phyloP scores from a whole-genome alignment of 1,139 yeast species.

The Geotrichum cucujoidarum region DNA sequence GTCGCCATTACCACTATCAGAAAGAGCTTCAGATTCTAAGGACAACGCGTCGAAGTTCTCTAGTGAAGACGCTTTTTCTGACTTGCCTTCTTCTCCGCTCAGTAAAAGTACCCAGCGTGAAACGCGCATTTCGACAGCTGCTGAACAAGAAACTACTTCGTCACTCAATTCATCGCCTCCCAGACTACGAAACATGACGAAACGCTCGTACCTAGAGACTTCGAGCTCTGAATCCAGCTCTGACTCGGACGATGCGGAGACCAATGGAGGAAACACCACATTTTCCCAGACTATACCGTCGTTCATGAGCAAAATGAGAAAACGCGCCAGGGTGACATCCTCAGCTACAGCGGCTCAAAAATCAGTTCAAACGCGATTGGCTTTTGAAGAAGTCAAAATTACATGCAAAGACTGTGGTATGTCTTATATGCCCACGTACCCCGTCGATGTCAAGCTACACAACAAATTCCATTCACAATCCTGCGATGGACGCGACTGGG shows the following conservation, averaged over 20 bases:
- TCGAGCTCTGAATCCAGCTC: neutral
- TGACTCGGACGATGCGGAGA: neutral
- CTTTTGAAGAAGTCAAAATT: slow-evolving; percentile 33
- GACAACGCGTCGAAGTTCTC: neutral
- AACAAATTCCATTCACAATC: slow-evolving; percentile 41
- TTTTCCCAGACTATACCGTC: neutral
- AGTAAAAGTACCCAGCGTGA: neutral
- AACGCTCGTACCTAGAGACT: neutral
- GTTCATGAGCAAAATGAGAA: slow-evolving; percentile 1
- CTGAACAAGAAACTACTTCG: neutral
- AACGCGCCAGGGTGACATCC: slow-evolving; percentile 4
- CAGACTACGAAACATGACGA: neutral
- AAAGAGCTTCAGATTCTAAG: neutral
- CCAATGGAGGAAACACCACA: neutral
- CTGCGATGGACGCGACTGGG: slow-evolving; percentile 46
- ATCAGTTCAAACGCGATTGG: slow-evolving; percentile 11
- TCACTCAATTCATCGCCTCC: slow-evolving; percentile 7
- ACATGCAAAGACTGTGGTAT: slow-evolving; percentile 57
- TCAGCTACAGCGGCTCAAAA: slow-evolving; percentile 1
- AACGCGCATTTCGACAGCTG: neutral
- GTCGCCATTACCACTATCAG: slow-evolving; percentile 3
- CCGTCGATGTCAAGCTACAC: slow-evolving; percentile 48
- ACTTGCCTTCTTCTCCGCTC: neutral
- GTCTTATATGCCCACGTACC: slow-evolving; percentile 48
- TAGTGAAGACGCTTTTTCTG: neutral